Evolutionary conservation across 2,329 filamentous ascomycete species (phyloP), one percentile per base, ranked within the genome.

Genomic region (Helotiales sp.): DNA sequence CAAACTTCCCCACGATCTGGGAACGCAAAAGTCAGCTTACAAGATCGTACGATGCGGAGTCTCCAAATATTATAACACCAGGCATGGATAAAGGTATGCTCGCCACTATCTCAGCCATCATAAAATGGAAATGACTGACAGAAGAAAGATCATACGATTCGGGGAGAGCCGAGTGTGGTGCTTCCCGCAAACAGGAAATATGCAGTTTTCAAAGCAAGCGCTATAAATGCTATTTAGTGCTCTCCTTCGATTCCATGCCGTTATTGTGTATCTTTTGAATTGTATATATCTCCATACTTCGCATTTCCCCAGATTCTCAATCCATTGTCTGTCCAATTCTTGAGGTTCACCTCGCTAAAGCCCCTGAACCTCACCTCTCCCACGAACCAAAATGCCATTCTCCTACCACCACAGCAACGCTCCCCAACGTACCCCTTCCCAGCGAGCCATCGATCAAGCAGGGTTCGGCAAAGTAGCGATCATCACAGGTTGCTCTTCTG

Each of bases 401-500:
- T 56, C 50, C 30, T 61, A 49, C 46, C 52, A 19, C 36, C 53
- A 53, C 30, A 15, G 22, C 13, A 27, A 48, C n/a, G 12, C 13
- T 3, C 15, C 24, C 4, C 34, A 34, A 2, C 42, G 5, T 9
- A 5, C n/a, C 3, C 44, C 46, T 7, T 31, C 40, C 6, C 31
- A 12, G 2, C 55, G 54, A 4, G 58, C 47, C 27, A 57, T 62
- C 33, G 61, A 64, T 40, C 59, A 50, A 3, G 31, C 36, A 7
- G 63, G 59, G 10, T 64, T 58, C 34, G 59, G 54, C 1, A 66
- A 66, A 54, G 60, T 63, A 5, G 60, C 60, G 24, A 61, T 66
- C 13, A 38, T 66, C 5, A 66, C 63, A 12, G 63, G 63, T n/a
- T 64, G 63, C 36, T 60, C 68, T 4, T 72, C 67, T 24, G 72